Percentiles rank a stretch among this genome's conserved stretches.
These are phyloP conservation scores for Stipa capillata DNA, from an alignment of 176 grass and related monocot species.

Conservation along the genomic window DNA sequence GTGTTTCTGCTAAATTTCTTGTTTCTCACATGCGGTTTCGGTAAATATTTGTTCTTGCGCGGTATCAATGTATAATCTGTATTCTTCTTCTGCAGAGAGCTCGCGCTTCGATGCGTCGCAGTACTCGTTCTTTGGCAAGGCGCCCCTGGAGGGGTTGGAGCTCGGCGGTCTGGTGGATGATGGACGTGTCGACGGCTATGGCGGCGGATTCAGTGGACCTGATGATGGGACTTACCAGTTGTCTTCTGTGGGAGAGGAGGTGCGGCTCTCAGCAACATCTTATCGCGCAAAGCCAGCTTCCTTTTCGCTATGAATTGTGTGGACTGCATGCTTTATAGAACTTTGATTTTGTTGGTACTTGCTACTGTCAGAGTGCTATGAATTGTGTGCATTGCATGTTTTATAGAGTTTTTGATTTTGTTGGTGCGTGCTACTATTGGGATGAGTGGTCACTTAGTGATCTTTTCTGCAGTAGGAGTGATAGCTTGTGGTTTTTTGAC, in stretches of 20 bases:
- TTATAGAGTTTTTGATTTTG: background rate
- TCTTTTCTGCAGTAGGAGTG: background rate
- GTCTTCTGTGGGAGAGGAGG: conserved; percentile 61
- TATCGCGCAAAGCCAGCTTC: background rate
- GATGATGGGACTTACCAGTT: conserved; percentile 47
- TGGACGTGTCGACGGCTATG: conserved; percentile 20
- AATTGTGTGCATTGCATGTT: conserved; percentile 17
- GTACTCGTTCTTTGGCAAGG: conserved; percentile 80
- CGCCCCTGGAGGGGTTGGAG: conserved; percentile 48
- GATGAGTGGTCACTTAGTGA: background rate
- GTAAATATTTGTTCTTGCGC: background rate
- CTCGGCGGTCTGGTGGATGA: conserved; percentile 67
- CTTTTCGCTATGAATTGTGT: background rate
- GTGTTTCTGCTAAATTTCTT: background rate
- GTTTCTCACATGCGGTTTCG: background rate
- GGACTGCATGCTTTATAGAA: conserved; percentile 3
- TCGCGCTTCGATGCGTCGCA: conserved; percentile 56
- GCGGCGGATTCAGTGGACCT: conserved; percentile 32
- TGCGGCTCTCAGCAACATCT: conserved; percentile 13
- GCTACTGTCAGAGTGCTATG: background rate
- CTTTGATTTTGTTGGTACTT: background rate
- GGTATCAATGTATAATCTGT: background rate
- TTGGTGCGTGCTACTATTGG: conserved; percentile 2
- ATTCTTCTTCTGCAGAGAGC: conserved; percentile 36
- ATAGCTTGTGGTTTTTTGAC: background rate